Evolutionary conservation across 108 stramenopile species (phyloP).

Genomic region (Fistulifera solaris): DNA sequence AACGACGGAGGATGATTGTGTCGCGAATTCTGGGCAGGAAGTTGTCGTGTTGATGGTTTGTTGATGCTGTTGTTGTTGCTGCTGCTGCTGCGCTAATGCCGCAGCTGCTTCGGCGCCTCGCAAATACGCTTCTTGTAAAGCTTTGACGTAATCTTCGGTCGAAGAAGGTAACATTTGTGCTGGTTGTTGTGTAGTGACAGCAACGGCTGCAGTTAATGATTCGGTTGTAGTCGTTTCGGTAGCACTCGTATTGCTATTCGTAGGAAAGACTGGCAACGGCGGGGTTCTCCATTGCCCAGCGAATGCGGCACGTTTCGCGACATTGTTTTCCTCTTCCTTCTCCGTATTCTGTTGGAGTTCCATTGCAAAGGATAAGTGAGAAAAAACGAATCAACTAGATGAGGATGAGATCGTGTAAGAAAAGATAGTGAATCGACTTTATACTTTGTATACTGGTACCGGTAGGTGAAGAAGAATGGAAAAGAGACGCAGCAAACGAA

Average conservation of each 20-base stretch:
- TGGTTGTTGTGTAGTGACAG: background rate
- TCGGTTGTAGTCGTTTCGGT: no score
- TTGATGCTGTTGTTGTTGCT: constrained; percentile 10
- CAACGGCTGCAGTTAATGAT: constrained; percentile 4
- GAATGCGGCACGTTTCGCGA: constrained; percentile 59
- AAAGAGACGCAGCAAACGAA: no score
- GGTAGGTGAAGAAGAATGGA: no score
- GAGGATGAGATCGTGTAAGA: no score
- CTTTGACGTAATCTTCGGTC: constrained; percentile 71
- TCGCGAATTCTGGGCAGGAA: constrained; percentile 38
- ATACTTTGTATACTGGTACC: no score
- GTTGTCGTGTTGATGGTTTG: constrained; percentile 6
- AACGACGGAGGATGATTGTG: constrained; percentile 3
- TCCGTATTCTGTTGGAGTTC: no score
- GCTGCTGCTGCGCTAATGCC: constrained; percentile 5
- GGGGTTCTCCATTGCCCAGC: constrained; percentile 83
- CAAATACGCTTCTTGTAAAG: constrained; percentile 76
- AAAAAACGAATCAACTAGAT: no score
- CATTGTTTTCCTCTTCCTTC: no score
- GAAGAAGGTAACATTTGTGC: background rate
- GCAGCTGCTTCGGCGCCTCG: constrained; percentile 19
- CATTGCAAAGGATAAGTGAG: no score
- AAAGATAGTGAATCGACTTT: no score
- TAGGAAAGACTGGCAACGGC: constrained; percentile 56
- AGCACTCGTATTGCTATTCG: background rate